phyloP scores from a whole-genome alignment of 305 asterid genomes.

The Ruellia speciosa region DNA sequence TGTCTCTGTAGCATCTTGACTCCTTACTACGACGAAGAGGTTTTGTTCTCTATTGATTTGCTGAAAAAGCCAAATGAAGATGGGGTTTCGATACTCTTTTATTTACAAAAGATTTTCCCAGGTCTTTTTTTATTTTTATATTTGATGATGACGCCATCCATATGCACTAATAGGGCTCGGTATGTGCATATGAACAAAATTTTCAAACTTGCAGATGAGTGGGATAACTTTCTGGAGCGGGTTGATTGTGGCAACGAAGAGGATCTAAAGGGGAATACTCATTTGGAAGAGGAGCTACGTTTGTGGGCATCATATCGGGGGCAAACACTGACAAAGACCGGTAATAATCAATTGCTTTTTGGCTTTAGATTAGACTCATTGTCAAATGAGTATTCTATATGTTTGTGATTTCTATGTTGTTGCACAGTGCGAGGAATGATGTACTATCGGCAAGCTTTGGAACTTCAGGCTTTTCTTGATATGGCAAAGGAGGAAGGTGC shows the following conservation, averaged over 20 bases:
- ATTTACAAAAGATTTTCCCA: slow-evolving; percentile 90
- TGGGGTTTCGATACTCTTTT: slow-evolving; percentile 93
- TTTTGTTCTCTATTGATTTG: slow-evolving; percentile 65
- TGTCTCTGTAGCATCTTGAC: slow-evolving; percentile 66
- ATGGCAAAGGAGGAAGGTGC: slow-evolving; percentile 96
- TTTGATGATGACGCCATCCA: slow-evolving; percentile 13
- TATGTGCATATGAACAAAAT: slow-evolving; percentile 14
- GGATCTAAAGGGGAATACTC: slow-evolving; percentile 50
- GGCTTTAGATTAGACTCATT: not conserved
- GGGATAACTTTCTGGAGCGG: slow-evolving; percentile 90
- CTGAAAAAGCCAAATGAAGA: slow-evolving; percentile 85
- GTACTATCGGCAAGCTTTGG: slow-evolving; percentile 98
- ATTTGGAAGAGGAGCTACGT: slow-evolving; percentile 80
- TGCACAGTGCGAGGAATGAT: slow-evolving; percentile 91
- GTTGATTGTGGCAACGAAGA: slow-evolving; percentile 65
- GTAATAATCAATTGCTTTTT: slow-evolving; percentile 27
- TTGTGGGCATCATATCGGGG: slow-evolving; percentile 98
- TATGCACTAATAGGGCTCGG: slow-evolving; percentile 4
- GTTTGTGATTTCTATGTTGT: slow-evolving; percentile 18
- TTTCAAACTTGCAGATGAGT: slow-evolving; percentile 56
- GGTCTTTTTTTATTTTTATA: slow-evolving; percentile 35
- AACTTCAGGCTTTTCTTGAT: slow-evolving; percentile 96
- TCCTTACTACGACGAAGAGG: slow-evolving; percentile 89
- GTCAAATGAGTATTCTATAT: slow-evolving; percentile 13
- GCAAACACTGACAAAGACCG: slow-evolving; percentile 96